A percentile compares a stretch with the other conserved stretches of the same genome.
These are phyloP conservation scores for Boeremia exigua DNA, from an alignment of 2,329 filamentous ascomycete genomes.

Conservation along the genomic window DNA sequence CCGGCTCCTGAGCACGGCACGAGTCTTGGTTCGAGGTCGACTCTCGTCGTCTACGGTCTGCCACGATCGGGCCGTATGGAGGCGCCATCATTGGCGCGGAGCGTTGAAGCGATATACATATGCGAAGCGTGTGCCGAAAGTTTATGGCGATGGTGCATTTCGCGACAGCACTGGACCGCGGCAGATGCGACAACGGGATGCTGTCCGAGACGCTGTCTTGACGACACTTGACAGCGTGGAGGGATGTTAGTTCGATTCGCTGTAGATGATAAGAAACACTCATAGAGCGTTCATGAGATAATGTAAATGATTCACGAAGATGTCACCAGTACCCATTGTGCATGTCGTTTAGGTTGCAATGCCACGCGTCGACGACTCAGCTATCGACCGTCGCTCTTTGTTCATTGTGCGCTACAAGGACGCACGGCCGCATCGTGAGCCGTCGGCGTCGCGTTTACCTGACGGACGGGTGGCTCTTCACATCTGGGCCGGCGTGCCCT, in stretches of 20 bases:
- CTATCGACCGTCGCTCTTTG: background rate
- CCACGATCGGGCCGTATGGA: too few species aligned
- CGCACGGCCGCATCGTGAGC: too few species aligned
- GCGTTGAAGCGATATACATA: background rate
- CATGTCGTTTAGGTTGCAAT: background rate
- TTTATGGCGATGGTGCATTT: background rate
- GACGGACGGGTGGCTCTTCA: too few species aligned
- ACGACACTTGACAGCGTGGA: background rate
- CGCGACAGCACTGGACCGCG: background rate
- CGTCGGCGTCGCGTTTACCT: too few species aligned
- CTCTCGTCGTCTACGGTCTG: background rate
- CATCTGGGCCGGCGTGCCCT: background rate
- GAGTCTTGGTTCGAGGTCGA: background rate
- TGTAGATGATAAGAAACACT: conserved; percentile 8
- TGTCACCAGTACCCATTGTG: background rate
- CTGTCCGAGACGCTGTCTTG: background rate
- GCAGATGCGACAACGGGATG: background rate
- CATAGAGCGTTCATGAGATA: conserved; percentile 1
- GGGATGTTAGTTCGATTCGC: conserved; percentile 3
- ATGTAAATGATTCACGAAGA: background rate
- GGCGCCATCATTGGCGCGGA: too few species aligned
- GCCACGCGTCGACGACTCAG: background rate
- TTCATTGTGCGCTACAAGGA: background rate
- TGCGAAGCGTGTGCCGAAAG: background rate
- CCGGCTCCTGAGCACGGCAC: conserved; percentile 25